phyloP scores from a whole-genome alignment of 2,329 filamentous ascomycete genomes.

The Cytospora paraplurivora region DNA sequence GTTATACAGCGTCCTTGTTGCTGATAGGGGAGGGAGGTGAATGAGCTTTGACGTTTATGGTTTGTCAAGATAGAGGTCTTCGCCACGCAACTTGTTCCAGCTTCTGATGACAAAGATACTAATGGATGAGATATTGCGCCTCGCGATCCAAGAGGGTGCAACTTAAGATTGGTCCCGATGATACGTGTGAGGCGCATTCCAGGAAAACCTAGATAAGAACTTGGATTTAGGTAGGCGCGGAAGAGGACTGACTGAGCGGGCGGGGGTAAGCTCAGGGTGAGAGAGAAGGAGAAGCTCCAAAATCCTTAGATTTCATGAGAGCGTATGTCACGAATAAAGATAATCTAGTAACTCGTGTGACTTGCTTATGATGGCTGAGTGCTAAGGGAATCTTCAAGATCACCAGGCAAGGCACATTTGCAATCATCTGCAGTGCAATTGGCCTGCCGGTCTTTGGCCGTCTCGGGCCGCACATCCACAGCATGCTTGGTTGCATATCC shows the following conservation, averaged over 20 bases:
- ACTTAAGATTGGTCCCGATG: not conserved
- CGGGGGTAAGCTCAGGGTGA: not conserved
- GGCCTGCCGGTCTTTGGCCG: not conserved
- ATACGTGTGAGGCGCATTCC: not conserved
- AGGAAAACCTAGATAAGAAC: not conserved
- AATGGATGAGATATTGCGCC: not conserved
- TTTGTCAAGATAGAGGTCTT: not conserved
- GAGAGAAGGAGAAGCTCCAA: not conserved
- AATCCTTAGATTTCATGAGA: too few species aligned
- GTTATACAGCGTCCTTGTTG: conserved; percentile 1
- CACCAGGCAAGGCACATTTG: conserved; percentile 19
- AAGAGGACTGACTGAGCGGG: not conserved
- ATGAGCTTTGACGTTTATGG: not conserved
- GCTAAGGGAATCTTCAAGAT: not conserved
- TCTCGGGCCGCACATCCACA: not conserved
- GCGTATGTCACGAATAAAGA: not conserved
- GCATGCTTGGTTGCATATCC: not conserved
- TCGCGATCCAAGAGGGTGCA: not conserved
- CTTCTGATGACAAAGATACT: not conserved
- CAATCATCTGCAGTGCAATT: conserved; percentile 25
- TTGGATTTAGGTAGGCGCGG: not conserved
- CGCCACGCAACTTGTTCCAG: not conserved
- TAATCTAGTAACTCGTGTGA: not conserved
- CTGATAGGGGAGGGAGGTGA: not conserved
- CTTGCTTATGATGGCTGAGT: conserved; percentile 17